Base-by-base conservation (phyloP, 768 basidiomycete genomes). In the Phylloporus arenicola region DNA sequence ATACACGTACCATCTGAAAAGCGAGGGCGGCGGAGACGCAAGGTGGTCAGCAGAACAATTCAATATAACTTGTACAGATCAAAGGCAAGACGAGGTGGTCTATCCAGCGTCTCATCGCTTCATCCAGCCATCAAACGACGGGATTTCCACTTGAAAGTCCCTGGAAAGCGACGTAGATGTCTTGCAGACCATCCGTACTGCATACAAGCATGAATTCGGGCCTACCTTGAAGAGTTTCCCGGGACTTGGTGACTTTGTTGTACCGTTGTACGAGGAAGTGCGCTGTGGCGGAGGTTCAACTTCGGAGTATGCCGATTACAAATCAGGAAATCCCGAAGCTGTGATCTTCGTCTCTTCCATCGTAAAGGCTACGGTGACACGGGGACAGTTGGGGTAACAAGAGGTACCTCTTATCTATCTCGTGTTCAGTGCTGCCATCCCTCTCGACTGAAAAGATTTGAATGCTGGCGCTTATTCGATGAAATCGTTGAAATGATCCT, bases 141-240 rank as follows among this genome's bases (percentile, higher is more conserved):
- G 13, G 4, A 42, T 53, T 51, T 56, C 47, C 48, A n/a, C 20
- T 17, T 48, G 17, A 25, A 22, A 34, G 45, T 37, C 29, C 37
- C 48, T 14, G 39, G 30, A 10, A 42, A 29, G 43, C 24, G 31
- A 53, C 35, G 19, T n/a, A 7, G 5, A 55, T 51, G 48, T 55
- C 54, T 53, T 44, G 17, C 30, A 17, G 50, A 27, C n/a, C 22
- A 52, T 52, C 45, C 47, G 40, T 45, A 44, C 53, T 35, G 54
- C 45, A 22, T 42, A 56, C 48, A 43, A 50, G 55, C 64, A 56
- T 64, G 57, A 58, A 70, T 70, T 62, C 56, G 65, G 57, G 73
- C 80, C 79, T 70, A 83, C 81, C 80, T 83, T 82, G 82, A 74
- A 63, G 75, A 58, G 68, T 73, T 76, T 74, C 52, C 61, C 61